These are phyloP conservation scores for Daldinia sp. DNA, from an alignment of 2,329 filamentous ascomycete genomes.

Conservation along the genomic window DNA sequence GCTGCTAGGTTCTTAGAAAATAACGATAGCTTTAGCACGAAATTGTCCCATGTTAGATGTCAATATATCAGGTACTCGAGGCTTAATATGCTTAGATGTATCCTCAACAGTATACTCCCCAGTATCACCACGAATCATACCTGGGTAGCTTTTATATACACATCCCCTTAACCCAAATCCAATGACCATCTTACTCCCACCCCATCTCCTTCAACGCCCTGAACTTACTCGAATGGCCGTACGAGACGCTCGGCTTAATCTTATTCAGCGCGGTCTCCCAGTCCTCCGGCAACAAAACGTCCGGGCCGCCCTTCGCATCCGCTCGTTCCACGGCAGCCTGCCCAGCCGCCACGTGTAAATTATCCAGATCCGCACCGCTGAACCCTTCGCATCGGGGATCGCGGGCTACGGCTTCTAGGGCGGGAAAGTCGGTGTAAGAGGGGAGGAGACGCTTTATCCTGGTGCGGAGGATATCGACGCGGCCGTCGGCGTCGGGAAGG, in stretches of 20 bases:
- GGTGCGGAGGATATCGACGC: slow-evolving; percentile 85
- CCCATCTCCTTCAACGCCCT: slow-evolving; percentile 48
- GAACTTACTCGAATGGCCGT: slow-evolving; percentile 54
- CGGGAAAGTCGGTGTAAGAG: slow-evolving; percentile 40
- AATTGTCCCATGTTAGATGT: no score
- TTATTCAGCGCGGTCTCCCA: slow-evolving; percentile 62
- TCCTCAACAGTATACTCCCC: background rate
- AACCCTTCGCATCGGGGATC: slow-evolving; percentile 76
- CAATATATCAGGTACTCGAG: no score
- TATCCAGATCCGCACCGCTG: slow-evolving; percentile 72
- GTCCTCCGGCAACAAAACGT: slow-evolving; percentile 52
- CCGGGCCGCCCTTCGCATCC: slow-evolving; percentile 37
- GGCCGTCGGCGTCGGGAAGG: slow-evolving; percentile 78
- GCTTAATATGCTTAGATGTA: background rate
- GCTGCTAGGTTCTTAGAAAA: no score
- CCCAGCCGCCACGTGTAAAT: slow-evolving; percentile 52
- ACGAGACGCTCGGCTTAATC: slow-evolving; percentile 60
- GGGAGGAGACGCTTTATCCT: slow-evolving; percentile 50
- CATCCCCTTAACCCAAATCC: background rate
- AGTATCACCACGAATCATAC: background rate
- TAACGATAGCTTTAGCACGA: no score
- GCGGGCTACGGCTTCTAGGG: slow-evolving; percentile 64
- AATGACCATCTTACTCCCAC: slow-evolving; percentile 37
- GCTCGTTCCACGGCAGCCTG: slow-evolving; percentile 42
- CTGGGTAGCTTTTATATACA: background rate